Evolutionary conservation across 768 basidiomycete species (phyloP).

Genomic region (Fomitopsis pulvina): DNA sequence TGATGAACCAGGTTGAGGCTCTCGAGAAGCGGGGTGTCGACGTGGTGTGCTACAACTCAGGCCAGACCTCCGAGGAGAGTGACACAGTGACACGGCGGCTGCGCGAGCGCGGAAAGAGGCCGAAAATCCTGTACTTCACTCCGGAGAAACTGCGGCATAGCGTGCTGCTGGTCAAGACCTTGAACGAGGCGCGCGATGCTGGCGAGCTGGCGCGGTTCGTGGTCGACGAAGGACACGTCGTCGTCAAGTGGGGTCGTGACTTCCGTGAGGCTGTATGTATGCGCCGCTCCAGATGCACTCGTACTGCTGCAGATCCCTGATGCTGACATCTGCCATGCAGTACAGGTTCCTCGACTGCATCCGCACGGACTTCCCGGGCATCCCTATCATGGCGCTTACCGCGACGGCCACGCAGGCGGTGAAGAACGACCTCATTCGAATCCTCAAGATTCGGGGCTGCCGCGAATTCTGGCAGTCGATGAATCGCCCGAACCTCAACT

Average conservation of each 20-base stretch:
- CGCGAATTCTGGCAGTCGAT: slow-evolving; percentile 75
- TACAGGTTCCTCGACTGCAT: slow-evolving; percentile 63
- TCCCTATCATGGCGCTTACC: slow-evolving; percentile 95
- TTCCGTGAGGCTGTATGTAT: slow-evolving; percentile 73
- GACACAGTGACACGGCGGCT: slow-evolving; percentile 41
- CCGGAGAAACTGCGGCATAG: slow-evolving; percentile 83
- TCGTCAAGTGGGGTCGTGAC: slow-evolving; percentile 91
- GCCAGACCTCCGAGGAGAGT: slow-evolving; percentile 30
- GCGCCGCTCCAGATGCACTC: background rate
- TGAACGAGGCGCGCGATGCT: slow-evolving; percentile 50
- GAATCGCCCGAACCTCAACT: slow-evolving; percentile 89
- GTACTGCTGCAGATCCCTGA: background rate
- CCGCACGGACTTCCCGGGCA: slow-evolving; percentile 64
- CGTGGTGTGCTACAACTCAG: slow-evolving; percentile 64
- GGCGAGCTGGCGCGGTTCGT: slow-evolving; percentile 80
- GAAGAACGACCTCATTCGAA: slow-evolving; percentile 69
- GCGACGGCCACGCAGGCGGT: slow-evolving; percentile 85
- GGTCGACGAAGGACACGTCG: slow-evolving; percentile 95
- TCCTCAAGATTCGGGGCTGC: slow-evolving; percentile 55
- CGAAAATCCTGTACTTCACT: slow-evolving; percentile 79
- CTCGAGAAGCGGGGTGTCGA: slow-evolving; percentile 59
- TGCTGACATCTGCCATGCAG: slow-evolving; percentile 29
- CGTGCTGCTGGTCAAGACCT: slow-evolving; percentile 41
- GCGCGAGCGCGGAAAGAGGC: slow-evolving; percentile 35
- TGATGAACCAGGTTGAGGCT: slow-evolving; percentile 80